These are phyloP conservation scores for Aspergillus luchuensis DNA, from an alignment of 2,329 filamentous ascomycete genomes.

Conservation along the genomic window DNA sequence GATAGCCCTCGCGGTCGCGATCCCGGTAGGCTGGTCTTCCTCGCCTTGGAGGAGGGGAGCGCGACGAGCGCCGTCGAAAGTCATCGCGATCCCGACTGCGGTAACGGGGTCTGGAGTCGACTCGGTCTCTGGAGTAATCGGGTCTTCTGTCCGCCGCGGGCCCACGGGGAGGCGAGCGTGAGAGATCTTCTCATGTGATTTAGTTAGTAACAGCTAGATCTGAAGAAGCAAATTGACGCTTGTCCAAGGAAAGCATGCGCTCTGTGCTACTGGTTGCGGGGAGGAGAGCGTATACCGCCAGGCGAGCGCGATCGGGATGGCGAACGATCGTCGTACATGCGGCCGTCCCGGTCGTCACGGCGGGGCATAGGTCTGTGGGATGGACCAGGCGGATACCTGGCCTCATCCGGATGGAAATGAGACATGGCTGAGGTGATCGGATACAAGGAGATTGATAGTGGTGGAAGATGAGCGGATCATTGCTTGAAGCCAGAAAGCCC, in stretches of 20 bases:
- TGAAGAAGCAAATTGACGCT: conserved; percentile 15
- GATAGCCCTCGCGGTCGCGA: conserved; percentile 51
- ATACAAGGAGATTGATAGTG: conserved; percentile 9
- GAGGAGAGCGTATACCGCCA: conserved; percentile 48
- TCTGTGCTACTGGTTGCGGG: conserved; percentile 46
- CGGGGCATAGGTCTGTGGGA: conserved; percentile 29
- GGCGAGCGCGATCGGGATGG: conserved; percentile 46
- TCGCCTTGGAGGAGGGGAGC: conserved; percentile 40
- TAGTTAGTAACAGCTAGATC: conserved; percentile 42
- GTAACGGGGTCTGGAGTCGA: conserved; percentile 33
- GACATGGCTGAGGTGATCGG: conserved; percentile 26
- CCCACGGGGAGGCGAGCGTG: conserved; percentile 39
- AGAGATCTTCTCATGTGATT: conserved; percentile 38
- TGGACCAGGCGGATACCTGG: conserved; percentile 26
- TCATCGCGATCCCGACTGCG: conserved; percentile 40
- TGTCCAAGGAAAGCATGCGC: conserved; percentile 12
- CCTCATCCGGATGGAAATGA: conserved; percentile 32
- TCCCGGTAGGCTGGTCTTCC: conserved; percentile 44
- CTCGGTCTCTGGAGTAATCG: conserved; percentile 36
- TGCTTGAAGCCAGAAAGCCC: background rate
- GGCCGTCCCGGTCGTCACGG: conserved; percentile 43
- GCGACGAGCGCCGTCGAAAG: conserved; percentile 34
- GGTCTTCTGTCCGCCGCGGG: conserved; percentile 40
- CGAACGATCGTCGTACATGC: conserved; percentile 51
- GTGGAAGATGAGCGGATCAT: conserved; percentile 8